Percentiles rank a stretch among this genome's conserved stretches.
Conservation (phyloP, 257 asterid species). For the Hygrophila difformis region DNA sequence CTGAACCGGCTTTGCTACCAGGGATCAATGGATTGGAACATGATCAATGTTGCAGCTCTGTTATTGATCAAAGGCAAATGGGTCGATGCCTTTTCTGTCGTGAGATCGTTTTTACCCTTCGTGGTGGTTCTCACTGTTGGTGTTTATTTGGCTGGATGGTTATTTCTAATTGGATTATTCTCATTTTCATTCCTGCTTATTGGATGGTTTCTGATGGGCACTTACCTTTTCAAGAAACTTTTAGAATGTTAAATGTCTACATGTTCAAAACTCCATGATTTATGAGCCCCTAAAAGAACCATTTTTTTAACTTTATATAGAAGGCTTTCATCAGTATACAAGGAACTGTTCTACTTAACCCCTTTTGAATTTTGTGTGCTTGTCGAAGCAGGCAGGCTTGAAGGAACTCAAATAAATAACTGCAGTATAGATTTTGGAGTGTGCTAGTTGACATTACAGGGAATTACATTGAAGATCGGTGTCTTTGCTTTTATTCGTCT, state of each 20-base stretch:
- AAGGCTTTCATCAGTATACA: no score
- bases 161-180: slow-evolving; percentile 48
- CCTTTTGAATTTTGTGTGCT: no score
- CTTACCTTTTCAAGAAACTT: slow-evolving; percentile 36
- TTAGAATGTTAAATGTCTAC: slow-evolving; percentile 45
- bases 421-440: no score
- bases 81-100: slow-evolving; percentile 49
- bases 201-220: slow-evolving; percentile 60
- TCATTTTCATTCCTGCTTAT: slow-evolving; percentile 55
- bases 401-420: no score
- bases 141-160: slow-evolving; percentile 74
- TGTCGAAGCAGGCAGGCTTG: no score
- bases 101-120: slow-evolving; percentile 67
- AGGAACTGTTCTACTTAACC: no score
- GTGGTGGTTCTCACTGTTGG: slow-evolving; percentile 58
- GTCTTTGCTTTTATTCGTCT: no score
- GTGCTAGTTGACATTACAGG: no score
- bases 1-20: slow-evolving; percentile 58
- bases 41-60: slow-evolving; percentile 68
- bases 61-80: slow-evolving; percentile 60
- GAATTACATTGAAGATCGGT: no score
- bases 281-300: no score
- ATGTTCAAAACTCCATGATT: no score
- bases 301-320: no score
- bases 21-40: slow-evolving; percentile 82